A percentile compares a stretch with the other conserved stretches of the same genome.
phyloP scores from a whole-genome alignment of 2,329 filamentous ascomycete genomes.

The Raffaelea deltoideospora region DNA sequence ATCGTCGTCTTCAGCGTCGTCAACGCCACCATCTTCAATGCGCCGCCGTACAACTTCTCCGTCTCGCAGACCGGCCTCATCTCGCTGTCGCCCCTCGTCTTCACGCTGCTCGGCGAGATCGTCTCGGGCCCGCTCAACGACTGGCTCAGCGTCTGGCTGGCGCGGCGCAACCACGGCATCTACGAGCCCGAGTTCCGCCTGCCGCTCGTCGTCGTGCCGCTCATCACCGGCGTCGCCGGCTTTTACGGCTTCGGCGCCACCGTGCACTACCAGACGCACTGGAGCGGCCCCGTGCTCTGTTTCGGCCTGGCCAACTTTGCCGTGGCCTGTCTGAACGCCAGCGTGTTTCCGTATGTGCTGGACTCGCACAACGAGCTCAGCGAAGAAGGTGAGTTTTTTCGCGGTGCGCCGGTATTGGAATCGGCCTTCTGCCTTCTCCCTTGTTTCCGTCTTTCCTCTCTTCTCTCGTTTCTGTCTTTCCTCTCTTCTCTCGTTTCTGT shows the following conservation, averaged over 20 bases:
- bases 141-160: constrained; percentile 26
- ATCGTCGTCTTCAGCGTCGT: constrained; percentile 28
- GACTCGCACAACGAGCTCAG: constrained; percentile 30
- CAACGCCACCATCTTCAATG: constrained; percentile 32
- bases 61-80: constrained; percentile 33
- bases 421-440: too few relatives aligned
- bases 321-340: constrained; percentile 28
- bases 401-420: too few relatives aligned
- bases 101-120: constrained; percentile 28
- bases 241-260: constrained; percentile 33
- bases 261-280: constrained; percentile 28
- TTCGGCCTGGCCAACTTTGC: constrained; percentile 33
- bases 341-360: constrained; percentile 34
- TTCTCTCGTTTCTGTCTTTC: too few relatives aligned
- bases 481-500: too few relatives aligned
- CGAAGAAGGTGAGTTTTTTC: constrained; percentile 14
- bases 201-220: constrained; percentile 23
- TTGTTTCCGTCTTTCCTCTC: too few relatives aligned
- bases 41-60: constrained; percentile 34
- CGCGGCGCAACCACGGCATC: constrained; percentile 32
- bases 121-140: constrained; percentile 30
- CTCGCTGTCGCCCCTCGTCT: constrained; percentile 32
- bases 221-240: constrained; percentile 24
- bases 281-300: constrained; percentile 29
- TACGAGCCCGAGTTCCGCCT: constrained; percentile 39